Evolutionary conservation across 2,329 filamentous ascomycete genomes (phyloP).

Genomic region (Tolypocladium cylindrosporum): DNA sequence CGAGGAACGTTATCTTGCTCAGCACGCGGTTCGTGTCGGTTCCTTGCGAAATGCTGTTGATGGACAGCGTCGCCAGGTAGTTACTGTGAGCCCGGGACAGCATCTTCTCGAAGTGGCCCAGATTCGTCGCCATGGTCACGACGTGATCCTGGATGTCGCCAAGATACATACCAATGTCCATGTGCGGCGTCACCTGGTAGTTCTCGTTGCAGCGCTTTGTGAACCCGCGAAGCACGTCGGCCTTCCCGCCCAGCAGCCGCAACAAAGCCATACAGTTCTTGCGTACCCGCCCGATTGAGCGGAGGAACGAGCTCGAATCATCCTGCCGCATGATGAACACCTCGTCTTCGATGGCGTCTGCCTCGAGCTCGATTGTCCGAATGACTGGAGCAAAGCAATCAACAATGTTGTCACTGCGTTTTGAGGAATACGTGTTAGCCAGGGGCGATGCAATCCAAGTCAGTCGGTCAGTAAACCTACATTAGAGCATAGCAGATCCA

Average conservation of each 20-base stretch:
- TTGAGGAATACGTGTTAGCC: conserved; percentile 11
- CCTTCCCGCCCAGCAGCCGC: conserved; percentile 88
- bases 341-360: conserved; percentile 88
- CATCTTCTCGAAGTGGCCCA: conserved; percentile 96
- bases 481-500: conserved; percentile 99
- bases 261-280: conserved; percentile 93
- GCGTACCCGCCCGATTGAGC: conserved; percentile 78
- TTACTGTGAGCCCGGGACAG: conserved; percentile 89
- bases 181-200: conserved; percentile 87
- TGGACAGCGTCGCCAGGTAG: conserved; percentile 87
- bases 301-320: conserved; percentile 79
- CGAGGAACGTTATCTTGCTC: conserved; percentile 89
- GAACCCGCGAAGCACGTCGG: conserved; percentile 95
- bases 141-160: conserved; percentile 99
- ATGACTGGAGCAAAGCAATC: conserved; percentile 91
- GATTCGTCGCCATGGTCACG: conserved; percentile 96
- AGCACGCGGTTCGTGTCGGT: conserved; percentile 82
- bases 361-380: conserved; percentile 74
- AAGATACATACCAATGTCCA: conserved; percentile 93
- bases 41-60: conserved; percentile 82
- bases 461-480: conserved; percentile 36
- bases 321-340: conserved; percentile 88
- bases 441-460: no score
- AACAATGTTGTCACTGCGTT: conserved; percentile 78
- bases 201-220: conserved; percentile 98